Percentiles rank a stretch among this genome's conserved stretches.
These are phyloP conservation scores for Pelargonium australe DNA, from an alignment of 441 rosid genomes.

Conservation along the genomic window DNA sequence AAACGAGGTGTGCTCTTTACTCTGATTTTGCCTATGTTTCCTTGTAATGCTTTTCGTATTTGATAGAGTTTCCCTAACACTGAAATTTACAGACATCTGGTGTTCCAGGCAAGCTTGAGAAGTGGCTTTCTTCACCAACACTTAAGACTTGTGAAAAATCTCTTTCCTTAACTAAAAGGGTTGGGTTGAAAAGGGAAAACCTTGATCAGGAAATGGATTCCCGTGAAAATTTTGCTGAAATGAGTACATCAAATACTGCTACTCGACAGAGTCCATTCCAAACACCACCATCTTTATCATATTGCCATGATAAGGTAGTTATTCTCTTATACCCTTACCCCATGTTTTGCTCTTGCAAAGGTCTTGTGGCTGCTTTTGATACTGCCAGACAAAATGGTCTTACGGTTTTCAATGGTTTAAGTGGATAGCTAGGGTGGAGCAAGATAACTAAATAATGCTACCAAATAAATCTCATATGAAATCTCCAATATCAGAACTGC, in stretches of 20 bases:
- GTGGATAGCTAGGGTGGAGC: background rate
- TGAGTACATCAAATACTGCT: conserved; percentile 22
- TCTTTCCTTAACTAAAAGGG: conserved; percentile 28
- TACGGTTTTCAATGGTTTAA: background rate
- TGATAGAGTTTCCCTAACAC: background rate
- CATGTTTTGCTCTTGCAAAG: background rate
- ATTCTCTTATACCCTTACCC: conserved; percentile 9
- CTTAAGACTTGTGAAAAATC: conserved; percentile 34
- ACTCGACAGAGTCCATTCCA: conserved; percentile 73
- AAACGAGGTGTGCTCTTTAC: conserved; percentile 37
- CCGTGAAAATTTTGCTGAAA: conserved; percentile 24
- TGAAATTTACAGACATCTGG: conserved; percentile 27
- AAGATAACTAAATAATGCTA: background rate
- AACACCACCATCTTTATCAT: conserved; percentile 86
- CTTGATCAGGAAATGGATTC: conserved; percentile 31
- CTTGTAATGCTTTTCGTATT: background rate
- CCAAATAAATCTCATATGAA: background rate
- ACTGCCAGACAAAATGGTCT: background rate
- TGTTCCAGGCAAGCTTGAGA: conserved; percentile 39
- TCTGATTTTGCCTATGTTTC: background rate
- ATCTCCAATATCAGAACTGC: background rate
- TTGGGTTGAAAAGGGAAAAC: conserved; percentile 40
- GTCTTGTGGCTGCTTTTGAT: background rate
- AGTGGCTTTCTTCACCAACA: conserved; percentile 45
- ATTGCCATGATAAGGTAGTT: conserved; percentile 52